Evolutionary conservation across 768 basidiomycete species (phyloP), one percentile per base, ranked within the genome.

Genomic region (Mycena vulgaris): DNA sequence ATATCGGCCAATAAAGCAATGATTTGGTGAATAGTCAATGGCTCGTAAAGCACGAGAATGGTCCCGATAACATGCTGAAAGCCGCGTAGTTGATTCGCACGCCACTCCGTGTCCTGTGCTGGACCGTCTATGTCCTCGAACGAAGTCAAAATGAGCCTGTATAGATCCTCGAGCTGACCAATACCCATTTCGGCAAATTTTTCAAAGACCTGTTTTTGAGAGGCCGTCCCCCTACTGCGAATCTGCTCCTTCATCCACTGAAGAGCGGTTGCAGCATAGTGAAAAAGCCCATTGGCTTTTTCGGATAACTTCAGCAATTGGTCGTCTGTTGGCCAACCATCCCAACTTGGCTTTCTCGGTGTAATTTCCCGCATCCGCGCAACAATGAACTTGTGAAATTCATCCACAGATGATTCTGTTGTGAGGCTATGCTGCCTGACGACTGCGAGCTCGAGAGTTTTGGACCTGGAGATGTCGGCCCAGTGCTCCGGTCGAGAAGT

Each of bases 401-500:
- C 45, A 8, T 47, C 17, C 45, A 47, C 45, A 47, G 45, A 47
- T 47, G 21, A 47, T 6, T 47, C n/a, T 47, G 45, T 47, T 7
- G 6, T 7, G 45, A 47, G n/a, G 45, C 10, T 19, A 47, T 47
- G 45, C 45, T 47, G 45, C 21, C 21, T 47, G 45, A 47, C 9
- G 10, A 47, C 45, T 19, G 45, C 14, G 21, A 47, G 11, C 9
- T 47, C 45, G 8, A 47, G 45, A 47, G 45, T n/a, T 52, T 52
- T 14, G 16, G 51, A 52, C 27, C 51, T 19, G 17, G 25, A 23
- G 25, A n/a, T n/a, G n/a, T n/a, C n/a, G n/a, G n/a, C n/a, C n/a
- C n/a, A n/a, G n/a, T n/a, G n/a, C n/a, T n/a, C 51, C 17, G 51
- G 51, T 52, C 51, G 51, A 52, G 51, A 52, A 30, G 51, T 52